These are phyloP conservation scores for Carallia brachiata DNA, from an alignment of 345 rosid species.

Conservation along the genomic window DNA sequence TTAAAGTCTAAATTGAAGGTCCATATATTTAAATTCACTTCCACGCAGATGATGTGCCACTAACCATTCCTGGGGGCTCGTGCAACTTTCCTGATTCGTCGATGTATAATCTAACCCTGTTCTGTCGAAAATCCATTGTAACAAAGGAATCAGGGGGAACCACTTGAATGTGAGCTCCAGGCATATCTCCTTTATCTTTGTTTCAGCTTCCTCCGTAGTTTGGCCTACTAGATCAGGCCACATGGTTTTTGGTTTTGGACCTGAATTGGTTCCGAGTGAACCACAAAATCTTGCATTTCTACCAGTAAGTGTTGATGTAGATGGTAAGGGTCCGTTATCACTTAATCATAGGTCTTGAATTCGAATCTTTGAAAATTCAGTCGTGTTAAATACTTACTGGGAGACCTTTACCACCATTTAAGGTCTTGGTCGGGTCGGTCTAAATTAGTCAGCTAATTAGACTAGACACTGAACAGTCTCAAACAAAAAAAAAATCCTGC, in stretches of 20 bases:
- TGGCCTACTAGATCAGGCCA: constrained; percentile 60
- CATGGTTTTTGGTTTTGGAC: constrained; percentile 12
- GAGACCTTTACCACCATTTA: too few relatives aligned
- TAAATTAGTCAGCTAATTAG: too few relatives aligned
- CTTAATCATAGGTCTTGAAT: too few relatives aligned
- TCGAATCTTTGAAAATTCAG: too few relatives aligned
- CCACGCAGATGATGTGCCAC: neutral
- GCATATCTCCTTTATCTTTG: constrained; percentile 44
- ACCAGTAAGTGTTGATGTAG: too few relatives aligned
- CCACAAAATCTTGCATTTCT: constrained; percentile 9
- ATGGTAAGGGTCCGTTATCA: too few relatives aligned
- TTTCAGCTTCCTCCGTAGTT: constrained; percentile 43
- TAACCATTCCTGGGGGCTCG: constrained; percentile 38
- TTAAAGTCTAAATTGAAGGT: too few relatives aligned
- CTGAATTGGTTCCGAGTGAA: constrained; percentile 19
- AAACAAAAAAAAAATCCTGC: constrained; percentile 19
- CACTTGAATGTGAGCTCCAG: constrained; percentile 34
- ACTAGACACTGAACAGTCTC: too few relatives aligned
- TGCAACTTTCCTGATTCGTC: constrained; percentile 33
- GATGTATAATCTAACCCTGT: constrained; percentile 39
- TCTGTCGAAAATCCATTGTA: constrained; percentile 36
- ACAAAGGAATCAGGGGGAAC: constrained; percentile 33
- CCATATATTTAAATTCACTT: too few relatives aligned
- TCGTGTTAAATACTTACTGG: too few relatives aligned
- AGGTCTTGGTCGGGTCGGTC: too few relatives aligned